Evolutionary conservation across 78 protist genomes (phyloP).

Genomic region (Ministeria vibrans): DNA sequence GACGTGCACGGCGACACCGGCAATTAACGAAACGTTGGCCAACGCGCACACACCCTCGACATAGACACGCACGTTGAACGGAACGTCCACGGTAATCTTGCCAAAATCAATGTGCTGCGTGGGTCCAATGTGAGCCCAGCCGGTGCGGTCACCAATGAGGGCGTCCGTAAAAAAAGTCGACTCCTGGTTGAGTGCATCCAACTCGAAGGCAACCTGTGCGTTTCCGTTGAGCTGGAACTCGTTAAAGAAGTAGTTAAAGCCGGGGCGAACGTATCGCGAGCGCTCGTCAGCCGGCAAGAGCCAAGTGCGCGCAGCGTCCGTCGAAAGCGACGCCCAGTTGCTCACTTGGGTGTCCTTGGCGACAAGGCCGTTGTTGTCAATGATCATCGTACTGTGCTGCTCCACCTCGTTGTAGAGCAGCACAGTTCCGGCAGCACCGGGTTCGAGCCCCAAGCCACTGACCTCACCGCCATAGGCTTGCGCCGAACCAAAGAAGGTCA

Average conservation of each 20-base stretch:
- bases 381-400: neutral
- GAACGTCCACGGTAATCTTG: neutral
- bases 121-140: neutral
- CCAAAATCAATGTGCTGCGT: neutral
- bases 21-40: neutral
- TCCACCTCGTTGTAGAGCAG: neutral
- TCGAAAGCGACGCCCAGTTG: neutral
- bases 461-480: neutral
- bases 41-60: neutral
- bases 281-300: neutral
- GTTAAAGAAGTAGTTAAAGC: neutral
- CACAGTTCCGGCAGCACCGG: neutral
- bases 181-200: neutral
- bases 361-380: neutral
- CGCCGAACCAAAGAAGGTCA: neutral
- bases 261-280: neutral
- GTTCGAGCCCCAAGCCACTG: no score
- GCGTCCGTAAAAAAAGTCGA: neutral
- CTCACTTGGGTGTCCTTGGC: neutral
- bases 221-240: neutral
- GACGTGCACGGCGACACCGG: neutral
- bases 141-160: slow-evolving; percentile 1
- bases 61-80: neutral
- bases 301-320: neutral
- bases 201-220: neutral